phyloP scores from a whole-genome alignment of 1,139 yeast species.

The Sugiyamaella xylanicola region DNA sequence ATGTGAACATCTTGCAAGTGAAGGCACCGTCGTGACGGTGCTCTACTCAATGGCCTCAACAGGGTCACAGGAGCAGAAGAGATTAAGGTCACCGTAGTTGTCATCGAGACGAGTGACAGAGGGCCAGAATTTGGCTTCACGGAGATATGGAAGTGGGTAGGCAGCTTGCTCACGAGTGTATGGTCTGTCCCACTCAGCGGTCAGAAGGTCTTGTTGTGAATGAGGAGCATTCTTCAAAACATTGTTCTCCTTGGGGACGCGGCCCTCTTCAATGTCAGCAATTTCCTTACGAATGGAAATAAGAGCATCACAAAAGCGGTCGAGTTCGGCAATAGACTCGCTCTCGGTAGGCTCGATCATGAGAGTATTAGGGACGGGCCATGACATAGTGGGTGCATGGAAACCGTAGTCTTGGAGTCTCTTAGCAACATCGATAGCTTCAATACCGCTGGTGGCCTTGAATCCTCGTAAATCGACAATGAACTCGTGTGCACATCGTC shows the following conservation, averaged over 20 bases:
- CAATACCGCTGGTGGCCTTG: slow-evolving; percentile 72
- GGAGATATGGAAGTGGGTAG: slow-evolving; percentile 77
- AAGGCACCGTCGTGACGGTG: background rate
- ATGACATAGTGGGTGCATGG: slow-evolving; percentile 98
- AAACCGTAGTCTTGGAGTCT: slow-evolving; percentile 96
- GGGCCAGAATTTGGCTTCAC: slow-evolving; percentile 89
- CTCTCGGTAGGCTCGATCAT: slow-evolving; percentile 99
- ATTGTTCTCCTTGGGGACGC: slow-evolving; percentile 58
- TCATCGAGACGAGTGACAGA: slow-evolving; percentile 90
- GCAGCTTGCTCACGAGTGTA: slow-evolving; percentile 94
- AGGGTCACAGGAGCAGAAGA: slow-evolving; percentile 81
- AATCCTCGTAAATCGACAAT: slow-evolving; percentile 87
- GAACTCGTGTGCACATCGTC: slow-evolving; percentile 95
- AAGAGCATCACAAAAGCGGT: slow-evolving; percentile 86
- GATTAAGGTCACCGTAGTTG: slow-evolving; percentile 88
- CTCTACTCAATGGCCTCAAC: slow-evolving; percentile 29
- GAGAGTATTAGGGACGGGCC: slow-evolving; percentile 96
- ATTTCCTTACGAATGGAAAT: slow-evolving; percentile 83
- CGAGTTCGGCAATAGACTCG: slow-evolving; percentile 83
- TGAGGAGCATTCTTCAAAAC: slow-evolving; percentile 93
- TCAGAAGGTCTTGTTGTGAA: slow-evolving; percentile 73
- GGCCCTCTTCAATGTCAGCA: slow-evolving; percentile 68
- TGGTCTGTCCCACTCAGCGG: slow-evolving; percentile 80
- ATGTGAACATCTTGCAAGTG: background rate
- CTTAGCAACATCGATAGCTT: slow-evolving; percentile 95